phyloP scores from a whole-genome alignment of 148 eudicot species.

The Heliosperma pusillum region DNA sequence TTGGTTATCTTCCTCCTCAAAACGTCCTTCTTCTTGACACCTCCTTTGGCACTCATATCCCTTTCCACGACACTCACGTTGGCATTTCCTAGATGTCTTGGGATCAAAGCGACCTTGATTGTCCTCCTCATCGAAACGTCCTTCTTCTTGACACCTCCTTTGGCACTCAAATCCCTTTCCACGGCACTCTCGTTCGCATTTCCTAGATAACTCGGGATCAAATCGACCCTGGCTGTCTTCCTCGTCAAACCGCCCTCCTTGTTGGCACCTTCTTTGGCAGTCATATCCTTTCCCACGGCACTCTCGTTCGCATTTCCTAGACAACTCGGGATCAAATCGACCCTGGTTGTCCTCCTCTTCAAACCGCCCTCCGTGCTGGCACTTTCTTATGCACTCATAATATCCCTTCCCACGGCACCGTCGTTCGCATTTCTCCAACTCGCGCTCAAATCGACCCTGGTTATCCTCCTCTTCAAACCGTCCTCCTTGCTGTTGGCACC shows the following conservation, averaged over 20 bases:
- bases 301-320: background rate
- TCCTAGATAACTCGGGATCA: background rate
- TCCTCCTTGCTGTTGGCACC: background rate
- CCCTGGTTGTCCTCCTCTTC: background rate
- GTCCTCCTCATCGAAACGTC: background rate
- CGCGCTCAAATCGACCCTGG: background rate
- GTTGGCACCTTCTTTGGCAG: slow-evolving; percentile 15
- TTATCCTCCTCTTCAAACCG: background rate
- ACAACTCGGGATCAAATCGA: background rate
- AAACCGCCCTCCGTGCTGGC: background rate
- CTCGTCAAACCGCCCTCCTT: too few relatives aligned
- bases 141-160: slow-evolving; percentile 5
- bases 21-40: background rate
- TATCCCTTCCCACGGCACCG: slow-evolving; percentile 10
- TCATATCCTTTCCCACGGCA: slow-evolving; percentile 14
- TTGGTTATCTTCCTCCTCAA: slow-evolving; percentile 13
- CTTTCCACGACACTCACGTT: slow-evolving; percentile 9
- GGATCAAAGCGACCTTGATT: slow-evolving; percentile 8
- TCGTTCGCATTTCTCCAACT: too few relatives aligned
- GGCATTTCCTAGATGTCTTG: background rate
- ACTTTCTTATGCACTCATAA: too few relatives aligned
- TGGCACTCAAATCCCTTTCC: slow-evolving; percentile 14
- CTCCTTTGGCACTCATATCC: background rate
- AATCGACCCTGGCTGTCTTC: background rate
- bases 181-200: slow-evolving; percentile 4